Base-by-base conservation (phyloP, 768 basidiomycete species). In the Coprinellus aureogranulatus region DNA sequence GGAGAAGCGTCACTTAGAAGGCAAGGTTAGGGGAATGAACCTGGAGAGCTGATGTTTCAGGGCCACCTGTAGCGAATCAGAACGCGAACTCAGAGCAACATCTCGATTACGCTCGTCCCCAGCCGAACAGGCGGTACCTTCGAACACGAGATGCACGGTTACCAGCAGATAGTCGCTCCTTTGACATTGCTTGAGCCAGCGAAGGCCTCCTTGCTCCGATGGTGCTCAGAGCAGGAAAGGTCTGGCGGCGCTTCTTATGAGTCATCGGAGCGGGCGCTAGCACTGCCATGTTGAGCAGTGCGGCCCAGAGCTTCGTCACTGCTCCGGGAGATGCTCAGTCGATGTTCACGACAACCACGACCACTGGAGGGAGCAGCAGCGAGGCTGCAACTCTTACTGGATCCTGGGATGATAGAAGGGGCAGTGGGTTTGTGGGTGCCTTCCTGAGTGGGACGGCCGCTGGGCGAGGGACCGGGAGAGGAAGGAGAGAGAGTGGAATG, bases 281-380 rank as follows among this genome's bases (percentile, higher is more conserved):
- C 4, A 4, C 28, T n/a, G 34, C 46, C 51, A 58, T 58, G 57
- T 45, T 90, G 65, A 89, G 88, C 68, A 87, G 86, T 0, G 88
- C 88, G 12, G 78, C 82, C 2, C 78, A 78, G 58, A 89, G 88
- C 55, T 87, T 89, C 61, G 78, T 89, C 22, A 88, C 88, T 4
- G 81, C 82, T 18, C 78, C 89, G 42, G 52, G 44, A 23, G 57
- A 58, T 39, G 20, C 28, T 28, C 52, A 23, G 28, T 47, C 40
- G 27, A 28, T 52, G 50, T 22, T 52, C 23, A 53, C 57, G 10
- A 47, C 49, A 12, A 58, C 51, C 5, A 58, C 51, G 12, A 45
- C 39, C 3, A 40, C 16, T 12, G 42, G 52, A n/a, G n/a, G n/a
- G 5, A 49, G 57, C 22, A 53, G 51, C 28, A 53, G 45, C 39